Percentiles rank a stretch among this genome's conserved stretches.
These are phyloP conservation scores for Aristolochia californica DNA, from an alignment of 164 flowering plant genomes.

Conservation along the genomic window DNA sequence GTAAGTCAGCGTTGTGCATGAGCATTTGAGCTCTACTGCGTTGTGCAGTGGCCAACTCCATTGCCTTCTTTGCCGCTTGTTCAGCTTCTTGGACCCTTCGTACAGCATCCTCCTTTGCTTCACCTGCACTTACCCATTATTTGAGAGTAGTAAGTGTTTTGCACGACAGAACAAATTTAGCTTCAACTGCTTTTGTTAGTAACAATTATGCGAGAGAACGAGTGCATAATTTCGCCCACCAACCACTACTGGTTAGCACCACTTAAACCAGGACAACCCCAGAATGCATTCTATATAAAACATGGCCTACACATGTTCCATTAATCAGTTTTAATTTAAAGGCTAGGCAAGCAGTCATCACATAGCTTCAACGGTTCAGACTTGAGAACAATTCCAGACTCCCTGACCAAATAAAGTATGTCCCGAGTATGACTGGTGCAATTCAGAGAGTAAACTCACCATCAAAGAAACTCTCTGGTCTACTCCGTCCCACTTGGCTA, in stretches of 20 bases:
- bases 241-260: background rate
- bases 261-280: background rate
- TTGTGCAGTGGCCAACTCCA: slow-evolving; percentile 35
- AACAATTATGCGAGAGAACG: background rate
- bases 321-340: no score
- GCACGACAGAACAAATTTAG: background rate
- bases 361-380: no score
- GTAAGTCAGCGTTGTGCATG: slow-evolving; percentile 63
- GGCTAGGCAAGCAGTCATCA: no score
- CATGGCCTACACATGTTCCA: background rate
- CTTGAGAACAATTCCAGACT: no score
- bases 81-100: slow-evolving; percentile 43
- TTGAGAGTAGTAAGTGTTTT: background rate
- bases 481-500: slow-evolving; percentile 38
- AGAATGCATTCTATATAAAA: background rate
- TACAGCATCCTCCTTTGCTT: slow-evolving; percentile 12
- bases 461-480: slow-evolving; percentile 26
- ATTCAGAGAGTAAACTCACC: slow-evolving; percentile 21
- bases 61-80: slow-evolving; percentile 22
- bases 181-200: background rate
- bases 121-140: slow-evolving; percentile 4
- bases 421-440: background rate
- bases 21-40: slow-evolving; percentile 60
- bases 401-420: no score
- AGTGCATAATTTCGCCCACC: background rate